These are phyloP conservation scores for Smallanthus sonchifolius DNA, from an alignment of 129 eudicot genomes.

Conservation along the genomic window DNA sequence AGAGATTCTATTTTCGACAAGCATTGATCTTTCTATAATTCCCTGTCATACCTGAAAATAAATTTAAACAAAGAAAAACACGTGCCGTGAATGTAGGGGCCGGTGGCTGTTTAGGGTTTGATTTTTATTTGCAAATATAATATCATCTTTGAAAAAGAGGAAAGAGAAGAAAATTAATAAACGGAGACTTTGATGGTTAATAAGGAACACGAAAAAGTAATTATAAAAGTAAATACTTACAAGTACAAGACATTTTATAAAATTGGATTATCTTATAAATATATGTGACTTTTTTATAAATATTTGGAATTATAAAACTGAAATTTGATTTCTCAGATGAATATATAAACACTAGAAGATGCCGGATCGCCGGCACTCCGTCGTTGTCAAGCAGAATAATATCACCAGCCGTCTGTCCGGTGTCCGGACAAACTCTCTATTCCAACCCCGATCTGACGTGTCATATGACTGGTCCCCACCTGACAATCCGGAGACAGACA, in stretches of 20 bases:
- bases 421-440: slow-evolving; percentile 34
- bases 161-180: too few species aligned
- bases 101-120: too few species aligned
- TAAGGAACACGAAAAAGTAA: too few species aligned
- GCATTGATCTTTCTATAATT: slow-evolving; percentile 46
- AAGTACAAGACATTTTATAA: too few species aligned
- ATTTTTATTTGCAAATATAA: too few species aligned
- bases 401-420: slow-evolving; percentile 37
- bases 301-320: background rate
- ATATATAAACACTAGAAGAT: slow-evolving; percentile 3
- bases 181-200: too few species aligned
- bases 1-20: slow-evolving; percentile 61
- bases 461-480: slow-evolving; percentile 30
- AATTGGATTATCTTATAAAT: too few species aligned
- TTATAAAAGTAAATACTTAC: background rate
- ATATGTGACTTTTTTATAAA: too few species aligned
- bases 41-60: slow-evolving; percentile 30
- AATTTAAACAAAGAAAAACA: background rate
- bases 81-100: too few species aligned
- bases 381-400: slow-evolving; percentile 46
- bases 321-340: background rate
- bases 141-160: too few species aligned
- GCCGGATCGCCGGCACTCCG: slow-evolving; percentile 55
- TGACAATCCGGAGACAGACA: slow-evolving; percentile 19
- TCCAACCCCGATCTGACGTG: slow-evolving; percentile 40